These are phyloP conservation scores for Epichloe festucae DNA, from an alignment of 2,329 filamentous ascomycete genomes.

Conservation along the genomic window DNA sequence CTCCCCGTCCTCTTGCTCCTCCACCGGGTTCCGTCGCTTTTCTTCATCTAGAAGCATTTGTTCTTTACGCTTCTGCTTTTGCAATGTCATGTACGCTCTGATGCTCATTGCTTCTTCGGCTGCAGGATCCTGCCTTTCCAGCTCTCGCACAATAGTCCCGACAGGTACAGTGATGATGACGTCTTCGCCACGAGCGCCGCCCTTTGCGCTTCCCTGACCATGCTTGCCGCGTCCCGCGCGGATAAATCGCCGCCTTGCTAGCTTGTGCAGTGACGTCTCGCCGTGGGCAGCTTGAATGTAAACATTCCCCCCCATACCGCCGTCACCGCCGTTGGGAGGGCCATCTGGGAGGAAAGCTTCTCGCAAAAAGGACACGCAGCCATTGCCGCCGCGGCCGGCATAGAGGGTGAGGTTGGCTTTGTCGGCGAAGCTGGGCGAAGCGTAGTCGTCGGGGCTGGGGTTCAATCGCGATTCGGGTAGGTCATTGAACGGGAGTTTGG, in stretches of 20 bases:
- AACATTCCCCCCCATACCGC: constrained; percentile 89
- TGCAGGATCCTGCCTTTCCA: constrained; percentile 65
- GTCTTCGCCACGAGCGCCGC: constrained; percentile 75
- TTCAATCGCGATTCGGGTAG: constrained; percentile 52
- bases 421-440: constrained; percentile 73
- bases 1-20: constrained; percentile 6
- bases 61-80: constrained; percentile 21
- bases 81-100: constrained; percentile 18
- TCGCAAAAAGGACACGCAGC: constrained; percentile 86
- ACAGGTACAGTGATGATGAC: constrained; percentile 82
- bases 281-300: constrained; percentile 89
- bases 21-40: constrained; percentile 8
- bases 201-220: constrained; percentile 59
- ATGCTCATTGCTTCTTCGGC: constrained; percentile 43
- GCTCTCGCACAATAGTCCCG: constrained; percentile 77
- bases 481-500: constrained; percentile 21
- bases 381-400: constrained; percentile 74
- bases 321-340: constrained; percentile 88
- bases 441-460: constrained; percentile 73
- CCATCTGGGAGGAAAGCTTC: constrained; percentile 84
- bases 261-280: constrained; percentile 86
- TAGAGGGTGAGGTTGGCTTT: constrained; percentile 65
- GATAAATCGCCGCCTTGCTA: constrained; percentile 63
- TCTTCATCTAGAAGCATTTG: constrained; percentile 23
- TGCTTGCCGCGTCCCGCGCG: constrained; percentile 66